A percentile compares a stretch with the other conserved stretches of the same genome.
These are phyloP conservation scores for Xylaria hypoxylon DNA, from an alignment of 2,329 filamentous ascomycete species.

Conservation along the genomic window DNA sequence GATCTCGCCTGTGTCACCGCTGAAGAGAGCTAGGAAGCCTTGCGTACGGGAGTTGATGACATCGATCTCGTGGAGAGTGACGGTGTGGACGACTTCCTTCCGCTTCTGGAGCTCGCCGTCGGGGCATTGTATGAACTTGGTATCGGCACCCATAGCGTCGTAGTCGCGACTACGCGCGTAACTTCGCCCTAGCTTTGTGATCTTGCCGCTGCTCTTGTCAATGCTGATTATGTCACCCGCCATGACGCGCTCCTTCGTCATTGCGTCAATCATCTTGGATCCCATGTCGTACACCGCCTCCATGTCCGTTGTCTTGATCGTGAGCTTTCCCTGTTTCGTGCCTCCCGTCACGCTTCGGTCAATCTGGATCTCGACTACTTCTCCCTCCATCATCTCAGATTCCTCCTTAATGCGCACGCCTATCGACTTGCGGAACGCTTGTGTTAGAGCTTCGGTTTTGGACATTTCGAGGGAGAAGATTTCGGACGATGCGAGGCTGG, in stretches of 20 bases:
- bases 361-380: conserved; percentile 98
- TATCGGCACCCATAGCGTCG: conserved; percentile 98
- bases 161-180: conserved; percentile 97
- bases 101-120: conserved; percentile 98
- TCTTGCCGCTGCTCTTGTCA: conserved; percentile 97
- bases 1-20: conserved; percentile 97
- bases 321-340: conserved; percentile 98
- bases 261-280: conserved; percentile 99
- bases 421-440: conserved; percentile 99
- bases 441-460: conserved; percentile 97
- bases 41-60: conserved; percentile 99
- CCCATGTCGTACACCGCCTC: conserved; percentile 99
- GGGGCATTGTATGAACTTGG: conserved; percentile 97
- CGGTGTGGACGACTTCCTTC: conserved; percentile 96
- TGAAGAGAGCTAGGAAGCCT: conserved; percentile 96
- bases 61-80: conserved; percentile 97
- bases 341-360: conserved; percentile 95
- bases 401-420: conserved; percentile 98
- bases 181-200: conserved; percentile 94
- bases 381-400: conserved; percentile 98
- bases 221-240: conserved; percentile 98
- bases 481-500: conserved; percentile 92
- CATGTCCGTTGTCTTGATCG: conserved; percentile 99
- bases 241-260: conserved; percentile 99
- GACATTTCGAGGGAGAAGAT: conserved; percentile 99